Conservation (phyloP, 2,329 filamentous ascomycete genomes). For the Sclerotinia subarctica region DNA sequence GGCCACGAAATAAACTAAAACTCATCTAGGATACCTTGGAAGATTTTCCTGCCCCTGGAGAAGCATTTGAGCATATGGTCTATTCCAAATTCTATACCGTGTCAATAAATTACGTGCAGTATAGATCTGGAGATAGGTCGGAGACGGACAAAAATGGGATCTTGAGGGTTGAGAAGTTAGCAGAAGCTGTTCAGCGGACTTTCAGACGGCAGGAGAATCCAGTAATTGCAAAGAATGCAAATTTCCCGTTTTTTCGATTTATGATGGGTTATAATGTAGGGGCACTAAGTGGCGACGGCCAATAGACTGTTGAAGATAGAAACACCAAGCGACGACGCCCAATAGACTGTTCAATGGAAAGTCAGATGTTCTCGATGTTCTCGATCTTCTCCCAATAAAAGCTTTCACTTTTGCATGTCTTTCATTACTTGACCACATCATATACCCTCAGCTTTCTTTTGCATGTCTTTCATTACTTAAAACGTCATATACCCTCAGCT, state of each 20-base stretch:
- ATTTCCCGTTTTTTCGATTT: constrained; percentile 1
- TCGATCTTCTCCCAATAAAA: neutral
- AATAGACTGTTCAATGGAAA: neutral
- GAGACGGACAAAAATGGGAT: neutral
- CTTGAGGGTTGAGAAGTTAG: neutral
- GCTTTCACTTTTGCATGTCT: neutral
- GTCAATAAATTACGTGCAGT: neutral
- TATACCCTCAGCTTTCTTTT: no score
- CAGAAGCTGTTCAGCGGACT: neutral
- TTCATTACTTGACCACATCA: neutral
- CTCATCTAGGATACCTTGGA: neutral
- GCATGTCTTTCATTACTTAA: no score
- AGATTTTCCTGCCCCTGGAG: constrained; percentile 1
- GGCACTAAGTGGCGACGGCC: neutral
- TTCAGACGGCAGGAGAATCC: neutral
- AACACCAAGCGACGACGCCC: neutral
- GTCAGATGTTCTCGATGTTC: neutral
- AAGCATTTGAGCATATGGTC: neutral
- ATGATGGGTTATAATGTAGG: neutral
- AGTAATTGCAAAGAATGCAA: neutral
- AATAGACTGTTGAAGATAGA: neutral
- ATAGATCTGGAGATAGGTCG: neutral
- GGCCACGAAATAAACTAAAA: neutral
- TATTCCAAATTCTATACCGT: neutral
- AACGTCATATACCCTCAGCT: no score